Conservation (phyloP, 2,329 filamentous ascomycete species). For the Dactylonectria macrodidyma region DNA sequence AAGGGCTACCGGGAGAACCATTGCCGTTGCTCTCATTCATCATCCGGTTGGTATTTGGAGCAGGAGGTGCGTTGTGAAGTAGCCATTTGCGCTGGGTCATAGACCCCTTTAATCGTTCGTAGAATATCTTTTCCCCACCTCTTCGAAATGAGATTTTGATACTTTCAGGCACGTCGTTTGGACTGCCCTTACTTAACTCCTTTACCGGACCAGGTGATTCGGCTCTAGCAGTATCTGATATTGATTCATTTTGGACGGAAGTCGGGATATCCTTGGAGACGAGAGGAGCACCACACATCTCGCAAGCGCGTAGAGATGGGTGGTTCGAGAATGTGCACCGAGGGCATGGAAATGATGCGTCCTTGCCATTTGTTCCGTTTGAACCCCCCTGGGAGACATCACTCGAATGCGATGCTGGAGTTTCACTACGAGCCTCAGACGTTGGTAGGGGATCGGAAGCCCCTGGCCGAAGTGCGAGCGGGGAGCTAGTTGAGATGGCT, state of each 20-base stretch:
- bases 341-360: conserved; percentile 76
- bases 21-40: conserved; percentile 54
- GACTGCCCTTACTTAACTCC: conserved; percentile 51
- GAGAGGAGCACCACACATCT: conserved; percentile 89
- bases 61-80: conserved; percentile 88
- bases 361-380: conserved; percentile 28
- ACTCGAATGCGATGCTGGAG: conserved; percentile 8
- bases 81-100: conserved; percentile 97
- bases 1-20: conserved; percentile 44
- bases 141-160: conserved; percentile 94
- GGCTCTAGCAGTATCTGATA: conserved; percentile 62
- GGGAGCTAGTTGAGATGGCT: conserved; percentile 31
- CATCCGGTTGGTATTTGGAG: conserved; percentile 73
- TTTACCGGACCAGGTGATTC: conserved; percentile 86
- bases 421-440: conserved; percentile 26
- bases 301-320: conserved; percentile 86
- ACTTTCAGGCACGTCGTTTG: conserved; percentile 75
- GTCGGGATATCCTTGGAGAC: conserved; percentile 65
- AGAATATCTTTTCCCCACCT: conserved; percentile 91
- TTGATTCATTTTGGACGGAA: conserved; percentile 51
- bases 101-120: conserved; percentile 88
- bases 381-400: conserved; percentile 10
- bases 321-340: conserved; percentile 96
- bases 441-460: conserved; percentile 30
- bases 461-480: conserved; percentile 52